phyloP scores from a whole-genome alignment of 768 basidiomycete species.

The Rhodocollybia butyracea region DNA sequence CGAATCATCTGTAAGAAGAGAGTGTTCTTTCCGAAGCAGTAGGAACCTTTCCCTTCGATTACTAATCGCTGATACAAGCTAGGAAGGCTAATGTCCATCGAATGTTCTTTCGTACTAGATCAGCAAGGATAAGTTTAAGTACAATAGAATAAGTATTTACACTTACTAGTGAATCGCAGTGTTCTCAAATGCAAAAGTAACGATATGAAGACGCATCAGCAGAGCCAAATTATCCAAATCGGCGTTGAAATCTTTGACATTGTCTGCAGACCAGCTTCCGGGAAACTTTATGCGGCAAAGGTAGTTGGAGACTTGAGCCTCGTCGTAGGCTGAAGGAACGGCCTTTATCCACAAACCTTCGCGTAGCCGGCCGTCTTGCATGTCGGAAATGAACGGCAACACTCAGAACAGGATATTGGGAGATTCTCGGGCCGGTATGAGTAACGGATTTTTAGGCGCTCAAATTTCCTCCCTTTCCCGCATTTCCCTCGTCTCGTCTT shows the following conservation, averaged over 20 bases:
- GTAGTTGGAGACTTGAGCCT: conserved; percentile 20
- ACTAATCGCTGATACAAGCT: conserved; percentile 21
- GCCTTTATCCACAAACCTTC: conserved; percentile 21
- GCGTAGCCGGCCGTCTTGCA: conserved; percentile 8
- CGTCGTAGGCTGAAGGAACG: conserved; percentile 19
- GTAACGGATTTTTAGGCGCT: too few relatives aligned
- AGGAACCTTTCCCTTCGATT: conserved; percentile 22
- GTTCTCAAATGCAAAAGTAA: conserved; percentile 36
- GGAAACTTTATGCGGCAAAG: conserved; percentile 20
- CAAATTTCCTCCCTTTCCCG: too few relatives aligned
- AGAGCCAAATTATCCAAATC: conserved; percentile 24
- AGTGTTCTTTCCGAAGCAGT: conserved; percentile 27
- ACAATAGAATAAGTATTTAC: not conserved
- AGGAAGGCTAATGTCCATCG: conserved; percentile 23
- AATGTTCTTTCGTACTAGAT: conserved; percentile 20
- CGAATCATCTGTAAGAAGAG: conserved; percentile 25
- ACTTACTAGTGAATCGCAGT: conserved; percentile 37
- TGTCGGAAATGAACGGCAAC: too few relatives aligned
- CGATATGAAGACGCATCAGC: conserved; percentile 24
- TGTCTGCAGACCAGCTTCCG: conserved; percentile 13
- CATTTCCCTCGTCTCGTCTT: too few relatives aligned
- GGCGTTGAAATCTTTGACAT: conserved; percentile 18
- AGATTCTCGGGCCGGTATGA: too few relatives aligned
- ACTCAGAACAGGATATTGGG: too few relatives aligned
- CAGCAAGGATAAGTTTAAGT: not conserved